A percentile compares a stretch with the other conserved stretches of the same genome.
These are phyloP conservation scores for Vicia sativa DNA, from an alignment of 306 rosid genomes.

Conservation along the genomic window DNA sequence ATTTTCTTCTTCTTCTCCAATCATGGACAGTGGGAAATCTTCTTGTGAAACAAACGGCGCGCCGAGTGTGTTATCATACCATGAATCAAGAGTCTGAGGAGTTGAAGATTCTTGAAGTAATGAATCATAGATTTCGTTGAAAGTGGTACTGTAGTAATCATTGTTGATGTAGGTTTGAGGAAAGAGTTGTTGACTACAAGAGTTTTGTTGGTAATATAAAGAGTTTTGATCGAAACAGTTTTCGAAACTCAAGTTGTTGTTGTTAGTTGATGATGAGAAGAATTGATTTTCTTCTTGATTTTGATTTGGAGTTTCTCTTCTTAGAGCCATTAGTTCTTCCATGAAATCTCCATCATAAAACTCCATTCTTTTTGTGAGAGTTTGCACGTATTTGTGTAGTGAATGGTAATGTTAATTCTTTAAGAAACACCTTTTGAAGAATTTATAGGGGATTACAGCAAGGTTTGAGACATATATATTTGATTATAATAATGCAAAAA, in stretches of 20 bases:
- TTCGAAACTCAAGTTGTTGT: constrained; percentile 35
- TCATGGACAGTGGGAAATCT: constrained; percentile 47
- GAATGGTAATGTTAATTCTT: constrained; percentile 50
- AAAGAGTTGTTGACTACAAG: constrained; percentile 45
- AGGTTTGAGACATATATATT: constrained; percentile 36
- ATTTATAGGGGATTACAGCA: constrained; percentile 55
- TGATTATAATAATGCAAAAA: constrained; percentile 8
- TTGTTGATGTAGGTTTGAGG: constrained; percentile 46
- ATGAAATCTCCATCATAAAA: constrained; percentile 62
- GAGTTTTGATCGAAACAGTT: constrained; percentile 63
- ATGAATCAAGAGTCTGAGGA: constrained; percentile 56
- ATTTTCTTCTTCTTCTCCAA: constrained; percentile 58
- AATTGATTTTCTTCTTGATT: constrained; percentile 53
- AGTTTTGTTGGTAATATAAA: constrained; percentile 43
- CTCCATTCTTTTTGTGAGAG: constrained; percentile 52
- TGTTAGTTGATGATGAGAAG: constrained; percentile 36
- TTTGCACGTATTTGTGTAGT: constrained; percentile 38
- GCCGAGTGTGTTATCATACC: constrained; percentile 44
- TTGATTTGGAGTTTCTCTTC: constrained; percentile 66
- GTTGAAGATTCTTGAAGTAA: constrained; percentile 43
- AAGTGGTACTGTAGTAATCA: constrained; percentile 30
- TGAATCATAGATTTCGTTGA: constrained; percentile 56
- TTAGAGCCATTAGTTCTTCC: constrained; percentile 65
- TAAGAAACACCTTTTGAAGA: constrained; percentile 48
- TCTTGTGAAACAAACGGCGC: constrained; percentile 56